Percentiles rank a stretch among this genome's conserved stretches.
Evolutionary conservation across 352 stramenopile species (phyloP).

Genomic region (Globisporangium viniferum): DNA sequence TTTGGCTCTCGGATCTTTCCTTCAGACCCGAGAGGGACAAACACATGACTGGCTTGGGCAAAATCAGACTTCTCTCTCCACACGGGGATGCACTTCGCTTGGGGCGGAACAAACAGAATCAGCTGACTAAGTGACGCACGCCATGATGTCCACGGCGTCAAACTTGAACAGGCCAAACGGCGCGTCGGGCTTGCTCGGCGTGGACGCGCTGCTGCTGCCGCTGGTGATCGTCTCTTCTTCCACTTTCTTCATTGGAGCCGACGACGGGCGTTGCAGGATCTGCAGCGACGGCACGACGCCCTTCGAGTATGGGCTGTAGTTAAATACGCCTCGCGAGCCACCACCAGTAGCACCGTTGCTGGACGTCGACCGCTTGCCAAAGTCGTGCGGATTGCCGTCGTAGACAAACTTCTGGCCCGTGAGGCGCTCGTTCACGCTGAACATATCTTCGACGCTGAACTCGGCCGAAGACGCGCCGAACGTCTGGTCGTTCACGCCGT

Average conservation of each 20-base stretch:
- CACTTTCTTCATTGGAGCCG: slow-evolving; percentile 45
- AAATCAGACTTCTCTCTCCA: neutral
- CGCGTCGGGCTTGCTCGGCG: slow-evolving; percentile 38
- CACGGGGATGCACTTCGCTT: neutral
- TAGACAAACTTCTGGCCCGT: slow-evolving; percentile 93
- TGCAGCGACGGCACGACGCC: slow-evolving; percentile 36
- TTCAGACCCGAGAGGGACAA: neutral
- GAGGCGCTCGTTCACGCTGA: slow-evolving; percentile 91
- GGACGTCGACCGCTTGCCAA: slow-evolving; percentile 61
- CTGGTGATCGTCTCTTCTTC: slow-evolving; percentile 33
- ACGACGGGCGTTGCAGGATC: slow-evolving; percentile 37
- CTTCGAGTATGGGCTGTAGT: slow-evolving; percentile 37
- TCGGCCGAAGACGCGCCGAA: slow-evolving; percentile 73
- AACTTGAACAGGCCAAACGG: slow-evolving; percentile 74
- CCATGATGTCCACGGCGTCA: slow-evolving; percentile 85
- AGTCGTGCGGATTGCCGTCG: slow-evolving; percentile 94
- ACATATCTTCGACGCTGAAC: slow-evolving; percentile 95
- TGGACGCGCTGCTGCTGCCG: slow-evolving; percentile 1
- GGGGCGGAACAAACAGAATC: neutral
- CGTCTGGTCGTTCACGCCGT: slow-evolving; percentile 88
- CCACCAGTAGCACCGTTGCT: neutral
- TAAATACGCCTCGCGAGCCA: slow-evolving; percentile 44
- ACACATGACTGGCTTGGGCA: neutral
- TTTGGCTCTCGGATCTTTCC: neutral
- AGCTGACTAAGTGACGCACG: slow-evolving; percentile 65